Base-by-base conservation (phyloP, 495 filamentous ascomycete genomes). In the Penicillium diatomitis region DNA sequence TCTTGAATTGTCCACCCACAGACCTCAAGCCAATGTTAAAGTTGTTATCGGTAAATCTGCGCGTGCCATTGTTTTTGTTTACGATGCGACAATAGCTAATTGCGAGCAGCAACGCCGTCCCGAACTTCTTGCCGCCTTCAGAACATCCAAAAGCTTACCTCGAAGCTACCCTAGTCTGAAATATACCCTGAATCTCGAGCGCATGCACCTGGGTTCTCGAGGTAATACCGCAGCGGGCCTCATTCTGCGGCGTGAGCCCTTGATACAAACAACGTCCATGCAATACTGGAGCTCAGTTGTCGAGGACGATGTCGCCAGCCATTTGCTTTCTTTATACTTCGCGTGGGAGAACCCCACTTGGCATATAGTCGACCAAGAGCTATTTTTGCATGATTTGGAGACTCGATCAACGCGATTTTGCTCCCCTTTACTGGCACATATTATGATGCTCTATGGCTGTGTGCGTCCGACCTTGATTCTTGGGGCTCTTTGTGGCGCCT, bases 331-430 rank as follows among this genome's bases (percentile, higher is more conserved):
- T 10, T 50, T 63, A 20, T 63, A 63, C 44, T 63, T 63, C 41
- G 49, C 52, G 10, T 63, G 60, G 60, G 60, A 63, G 39, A 63
- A 63, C 9, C 56, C 60, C n/a, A 58, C 52, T 9, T 63, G 60
- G 60, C 48, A 63, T 35, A 48, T 63, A 37, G 49, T 63, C 44
- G 60, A 63, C 12, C 52, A 54, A 40, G 37, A 50, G 9, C 32
- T 49, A 10, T 63, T 63, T 38, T 8, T 57, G n/a, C 50, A 46
- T 39, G 60, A 63, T 32, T 36, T 63, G 6, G 60, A 63, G 20
- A 42, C 35, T 8, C 37, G 32, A 0, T 4, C 28, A n/a, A 42
- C 40, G 20, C 29, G 29, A 32, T 42, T 42, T 3, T 42, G 40
- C 12, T 42, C 40, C 9, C 40, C 40, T 2, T 30, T 42, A n/a